Evolutionary conservation across 1,139 yeast genomes (phyloP), one percentile per base, ranked within the genome.

Genomic region (Suhomyces ambrosiae): DNA sequence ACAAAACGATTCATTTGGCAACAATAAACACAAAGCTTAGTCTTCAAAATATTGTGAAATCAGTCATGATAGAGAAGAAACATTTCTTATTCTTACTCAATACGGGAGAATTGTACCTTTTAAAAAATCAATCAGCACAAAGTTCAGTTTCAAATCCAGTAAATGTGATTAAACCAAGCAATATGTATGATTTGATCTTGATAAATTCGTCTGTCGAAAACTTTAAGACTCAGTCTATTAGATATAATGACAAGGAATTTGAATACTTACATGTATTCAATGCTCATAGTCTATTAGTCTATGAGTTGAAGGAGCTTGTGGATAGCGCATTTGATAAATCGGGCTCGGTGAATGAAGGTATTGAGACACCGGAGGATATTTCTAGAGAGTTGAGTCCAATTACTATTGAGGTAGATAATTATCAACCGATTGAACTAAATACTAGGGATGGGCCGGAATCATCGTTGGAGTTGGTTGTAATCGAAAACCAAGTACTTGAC

Each of bases 71-170:
- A 6, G 51, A 58, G 15, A 54, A 56, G 25, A 51, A 55, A 31
- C 71, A 70, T 46, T 68, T 71, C 38, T 44, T 71, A 31, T 60
- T 71, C 32, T 49, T 71, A 30, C 48, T 68, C 25, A 52, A 49
- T 26, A 60, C 63, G 9, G 77, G 77, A 2, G 75, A 69, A 19
- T 56, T 71, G 13, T 67, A 52, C 45, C 46, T 71, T 5, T 54
- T 71, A 39, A 68, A 64, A 30, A 68, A 64, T 39, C 68, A 66
- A 31, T 35, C 47, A 1, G 33, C 37, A 30, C 27, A 30, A 23
- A 17, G 16, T 6, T 16, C 17, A 8, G 15, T 21, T n/a, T 36
- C 31, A 32, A 47, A 41, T 17, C 49, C 60, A 2, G 48, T 47
- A 19, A 43, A 46, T 32, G 48, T 47, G 11, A 34, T 52, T 30